Evolutionary conservation across 345 rosid genomes (phyloP), one percentile per base, ranked within the genome.

Genomic region (Nephelium lappaceum): DNA sequence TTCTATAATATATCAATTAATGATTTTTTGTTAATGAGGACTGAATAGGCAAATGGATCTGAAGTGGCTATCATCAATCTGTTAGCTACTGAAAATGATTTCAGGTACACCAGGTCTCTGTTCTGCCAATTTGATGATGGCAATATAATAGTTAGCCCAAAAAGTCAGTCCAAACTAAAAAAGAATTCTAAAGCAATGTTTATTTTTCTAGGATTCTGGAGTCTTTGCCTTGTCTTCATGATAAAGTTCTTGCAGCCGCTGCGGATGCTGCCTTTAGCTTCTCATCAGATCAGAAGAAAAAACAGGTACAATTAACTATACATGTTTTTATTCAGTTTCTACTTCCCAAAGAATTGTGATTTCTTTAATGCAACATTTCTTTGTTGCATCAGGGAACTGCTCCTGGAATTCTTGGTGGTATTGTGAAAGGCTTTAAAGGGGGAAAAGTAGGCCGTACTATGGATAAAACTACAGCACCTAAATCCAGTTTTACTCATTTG

Each of bases 41-140:
- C 73, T 69, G 41, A 71, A 72, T 72, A 87, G 93, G 88, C 79
- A 70, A 86, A 85, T 68, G 91, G 89, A 57, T 77, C 82, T 71
- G 93, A 89, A 80, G 79, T 87, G 83, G 91, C 87, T 4, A 83
- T 87, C 80, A 68, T 89, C 76, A 82, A 81, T 67, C 81, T 86
- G 23, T 77, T 87, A 42, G 80, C 82, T 18, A 84, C 83, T 77
- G 81, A 79, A 84, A 79, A 76, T 70, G 77, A 62, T 80, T 82
- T 78, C 84, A 83, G 91, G 91, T 84, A 79, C 68, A 25, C 36
- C 53, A 38, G 21, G 69, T 58, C 31, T 69, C 65, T 77, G 8
- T 63, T 79, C 66, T 71, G 66, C 21, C 27, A 63, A 24, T 68
- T 64, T 21, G 24, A 15, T 47, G 53, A 51, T 45, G 24, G 62